Evolutionary conservation across 2,329 filamentous ascomycete species (phyloP), one percentile per base, ranked within the genome.

Genomic region (Zalaria sp.): DNA sequence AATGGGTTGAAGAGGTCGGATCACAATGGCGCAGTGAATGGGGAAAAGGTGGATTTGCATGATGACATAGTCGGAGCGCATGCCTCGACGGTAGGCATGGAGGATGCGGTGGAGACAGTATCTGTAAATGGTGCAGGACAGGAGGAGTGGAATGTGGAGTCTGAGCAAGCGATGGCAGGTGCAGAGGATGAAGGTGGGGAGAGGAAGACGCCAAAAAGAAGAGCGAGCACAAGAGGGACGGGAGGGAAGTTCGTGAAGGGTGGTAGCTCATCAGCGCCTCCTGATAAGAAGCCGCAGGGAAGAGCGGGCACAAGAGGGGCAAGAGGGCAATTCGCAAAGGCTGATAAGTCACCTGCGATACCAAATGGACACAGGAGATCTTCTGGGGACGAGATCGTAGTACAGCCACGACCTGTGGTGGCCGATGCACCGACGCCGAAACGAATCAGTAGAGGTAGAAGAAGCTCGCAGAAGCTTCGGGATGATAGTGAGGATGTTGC

Each of bases 1-100:
- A 42, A 37, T 38, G 39, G 45, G 6, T 40, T 41, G 9, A 45
- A 41, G 11, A 36, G 38, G 10, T 42, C 44, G 35, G 44, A 31
- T 25, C 34, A 39, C 27, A 45, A 45, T 25, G 34, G 32, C 4
- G 34, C 34, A 1, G 42, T 29, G 32, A 47, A 43, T 27, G 10
- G 26, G 25, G 38, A 41, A 35, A 48, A 57, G 5, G 49, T 55
- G 27, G 62, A 63, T 39, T 47, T 65, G 9, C 66, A 64, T 46
- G 63, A 66, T 43, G 63, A 67, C 40, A 61, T 66, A 31, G 64
- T 66, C 37, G 61, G 63, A 27, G 64, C 62, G 5, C 49, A 63
- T 41, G 31, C 41, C 18, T 7, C 29, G 29, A n/a, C 29, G 29
- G 7, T 3, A 32, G 29, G 2, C 7, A n/a, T 2, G 29, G n/a